Percentiles rank a stretch among this genome's conserved stretches.
phyloP scores from a whole-genome alignment of 2,329 filamentous ascomycete genomes.

The Podosphaera xanthii region DNA sequence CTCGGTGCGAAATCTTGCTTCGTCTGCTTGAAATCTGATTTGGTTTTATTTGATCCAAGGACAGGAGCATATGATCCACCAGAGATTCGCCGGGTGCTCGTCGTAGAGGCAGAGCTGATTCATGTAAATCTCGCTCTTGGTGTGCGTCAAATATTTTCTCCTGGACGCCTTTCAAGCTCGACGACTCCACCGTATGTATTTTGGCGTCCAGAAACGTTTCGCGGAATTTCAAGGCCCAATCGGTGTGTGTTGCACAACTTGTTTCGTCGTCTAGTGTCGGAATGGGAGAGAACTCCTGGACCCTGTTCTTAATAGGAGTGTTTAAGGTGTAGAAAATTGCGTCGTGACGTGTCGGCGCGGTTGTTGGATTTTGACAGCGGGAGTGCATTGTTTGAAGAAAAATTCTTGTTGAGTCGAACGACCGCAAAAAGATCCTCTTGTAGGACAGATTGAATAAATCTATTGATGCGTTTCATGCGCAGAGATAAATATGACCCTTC shows the following conservation, averaged over 20 bases:
- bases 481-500: neutral
- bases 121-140: constrained; percentile 29
- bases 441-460: neutral
- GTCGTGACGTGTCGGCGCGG: neutral
- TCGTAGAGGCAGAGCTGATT: constrained; percentile 56
- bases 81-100: constrained; percentile 72
- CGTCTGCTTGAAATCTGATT: constrained; percentile 18
- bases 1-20: constrained; percentile 8
- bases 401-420: neutral
- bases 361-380: neutral
- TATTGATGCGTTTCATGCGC: neutral
- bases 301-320: too few relatives aligned
- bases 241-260: neutral
- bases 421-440: neutral
- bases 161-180: neutral
- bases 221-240: neutral
- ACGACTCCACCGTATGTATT: neutral
- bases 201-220: neutral
- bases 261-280: neutral
- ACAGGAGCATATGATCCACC: constrained; percentile 86
- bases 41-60: constrained; percentile 51
- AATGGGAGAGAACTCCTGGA: neutral
- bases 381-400: neutral
- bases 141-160: neutral
- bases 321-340: neutral